Conservation (phyloP, 306 rosid species). For the Cucumis cinereus region DNA sequence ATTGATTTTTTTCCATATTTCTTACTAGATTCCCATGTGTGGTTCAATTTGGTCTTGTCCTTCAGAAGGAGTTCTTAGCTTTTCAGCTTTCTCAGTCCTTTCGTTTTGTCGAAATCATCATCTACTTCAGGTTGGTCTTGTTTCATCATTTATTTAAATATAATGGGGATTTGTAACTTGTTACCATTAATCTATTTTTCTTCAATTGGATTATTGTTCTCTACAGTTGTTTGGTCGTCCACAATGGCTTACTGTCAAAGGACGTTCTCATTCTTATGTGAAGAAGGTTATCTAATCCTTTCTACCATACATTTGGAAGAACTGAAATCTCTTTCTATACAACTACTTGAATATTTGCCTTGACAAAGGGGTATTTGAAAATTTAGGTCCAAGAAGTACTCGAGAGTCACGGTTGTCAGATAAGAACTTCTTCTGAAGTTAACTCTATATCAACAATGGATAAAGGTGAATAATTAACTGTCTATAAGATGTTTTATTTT, state of each 20-base stretch:
- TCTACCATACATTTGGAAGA: neutral
- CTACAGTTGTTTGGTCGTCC: constrained; percentile 81
- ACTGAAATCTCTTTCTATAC: constrained; percentile 5
- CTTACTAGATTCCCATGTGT: constrained; percentile 50
- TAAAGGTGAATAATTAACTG: constrained; percentile 27
- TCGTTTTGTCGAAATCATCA: constrained; percentile 86
- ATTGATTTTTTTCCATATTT: neutral
- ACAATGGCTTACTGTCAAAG: constrained; percentile 76
- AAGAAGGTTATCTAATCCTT: constrained; percentile 23
- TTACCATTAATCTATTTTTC: neutral
- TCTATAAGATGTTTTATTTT: neutral
- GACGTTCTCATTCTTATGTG: constrained; percentile 64
- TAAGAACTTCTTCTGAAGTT: constrained; percentile 45
- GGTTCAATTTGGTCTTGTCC: constrained; percentile 91
- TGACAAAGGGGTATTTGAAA: neutral
- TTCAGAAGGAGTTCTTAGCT: constrained; percentile 14
- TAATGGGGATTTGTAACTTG: neutral
- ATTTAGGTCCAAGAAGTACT: constrained; percentile 61
- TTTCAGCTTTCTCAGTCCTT: constrained; percentile 72
- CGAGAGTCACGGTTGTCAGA: constrained; percentile 41
- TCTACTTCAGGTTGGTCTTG: constrained; percentile 62
- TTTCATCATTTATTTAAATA: neutral
- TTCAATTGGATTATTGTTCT: neutral
- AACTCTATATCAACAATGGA: constrained; percentile 36
- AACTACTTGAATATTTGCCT: neutral